These are phyloP conservation scores for Volvox africanus DNA, from an alignment of 139 green algal genomes.

Conservation along the genomic window DNA sequence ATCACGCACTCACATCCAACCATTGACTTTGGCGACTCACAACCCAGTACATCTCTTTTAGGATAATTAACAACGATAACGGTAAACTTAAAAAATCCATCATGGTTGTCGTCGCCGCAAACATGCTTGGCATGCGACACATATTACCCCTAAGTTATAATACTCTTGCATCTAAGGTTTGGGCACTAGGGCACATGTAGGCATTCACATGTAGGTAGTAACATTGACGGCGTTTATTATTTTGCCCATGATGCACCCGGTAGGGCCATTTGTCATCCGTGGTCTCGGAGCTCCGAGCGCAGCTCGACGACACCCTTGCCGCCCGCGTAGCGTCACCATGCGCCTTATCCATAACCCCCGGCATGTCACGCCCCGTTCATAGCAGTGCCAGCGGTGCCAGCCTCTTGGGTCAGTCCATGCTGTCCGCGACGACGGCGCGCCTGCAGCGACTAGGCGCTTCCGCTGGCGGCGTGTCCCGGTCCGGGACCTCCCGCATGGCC, in stretches of 20 bases:
- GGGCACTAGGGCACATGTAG: too few relatives aligned
- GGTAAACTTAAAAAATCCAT: too few relatives aligned
- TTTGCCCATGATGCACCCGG: not conserved
- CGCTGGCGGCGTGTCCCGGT: not conserved
- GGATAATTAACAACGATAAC: too few relatives aligned
- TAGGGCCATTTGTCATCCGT: conserved; percentile 9
- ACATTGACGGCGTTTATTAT: too few relatives aligned
- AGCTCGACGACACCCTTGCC: conserved; percentile 11
- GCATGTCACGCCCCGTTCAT: not conserved
- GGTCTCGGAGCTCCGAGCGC: not conserved
- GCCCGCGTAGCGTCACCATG: not conserved
- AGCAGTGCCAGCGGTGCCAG: conserved; percentile 10
- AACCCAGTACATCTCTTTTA: too few relatives aligned
- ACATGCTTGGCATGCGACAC: too few relatives aligned
- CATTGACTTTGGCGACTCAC: too few relatives aligned
- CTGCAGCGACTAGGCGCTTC: not conserved
- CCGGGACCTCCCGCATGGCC: not conserved
- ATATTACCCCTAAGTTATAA: too few relatives aligned
- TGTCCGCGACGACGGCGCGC: not conserved
- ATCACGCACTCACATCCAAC: too few relatives aligned
- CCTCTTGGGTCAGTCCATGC: conserved; percentile 10
- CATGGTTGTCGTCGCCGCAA: too few relatives aligned
- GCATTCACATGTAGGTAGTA: too few relatives aligned
- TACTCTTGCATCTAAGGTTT: too few relatives aligned
- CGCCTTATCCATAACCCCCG: not conserved